Evolutionary conservation across 306 rosid species (phyloP).

Genomic region (Luffa acutangula): DNA sequence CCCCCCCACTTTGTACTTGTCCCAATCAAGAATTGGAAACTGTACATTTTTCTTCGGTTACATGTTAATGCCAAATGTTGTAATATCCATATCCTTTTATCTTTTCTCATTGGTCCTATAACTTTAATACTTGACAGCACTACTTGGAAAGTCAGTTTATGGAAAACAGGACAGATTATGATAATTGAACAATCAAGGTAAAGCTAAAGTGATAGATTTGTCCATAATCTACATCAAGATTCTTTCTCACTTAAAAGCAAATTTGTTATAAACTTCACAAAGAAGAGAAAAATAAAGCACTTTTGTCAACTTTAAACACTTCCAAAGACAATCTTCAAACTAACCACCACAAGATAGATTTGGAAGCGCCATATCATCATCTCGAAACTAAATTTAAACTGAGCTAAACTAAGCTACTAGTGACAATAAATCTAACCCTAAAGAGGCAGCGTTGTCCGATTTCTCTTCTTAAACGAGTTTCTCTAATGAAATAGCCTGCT

Average conservation of each 20-base stretch:
- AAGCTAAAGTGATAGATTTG: neutral
- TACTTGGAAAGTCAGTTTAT: neutral
- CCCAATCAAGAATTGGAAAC: conserved; percentile 39
- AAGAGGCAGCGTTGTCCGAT: neutral
- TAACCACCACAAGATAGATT: neutral
- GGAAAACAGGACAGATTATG: neutral
- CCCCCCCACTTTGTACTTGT: conserved; percentile 29
- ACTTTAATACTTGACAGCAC: neutral
- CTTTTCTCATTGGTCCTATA: neutral
- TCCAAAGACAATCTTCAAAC: neutral
- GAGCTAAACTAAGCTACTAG: neutral
- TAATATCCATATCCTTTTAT: conserved; percentile 3
- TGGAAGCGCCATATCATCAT: neutral
- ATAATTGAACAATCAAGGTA: neutral
- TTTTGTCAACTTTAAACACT: neutral
- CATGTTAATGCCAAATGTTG: conserved; percentile 13
- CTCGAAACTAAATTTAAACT: neutral
- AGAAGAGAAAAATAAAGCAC: neutral
- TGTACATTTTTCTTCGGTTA: conserved; percentile 40
- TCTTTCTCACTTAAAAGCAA: neutral
- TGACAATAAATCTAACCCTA: neutral
- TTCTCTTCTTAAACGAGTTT: neutral
- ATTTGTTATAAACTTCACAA: neutral
- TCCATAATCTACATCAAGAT: neutral
- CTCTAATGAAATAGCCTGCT: neutral